These are phyloP conservation scores for Gardenia jasminoides DNA, from an alignment of 257 asterid genomes.

Conservation along the genomic window DNA sequence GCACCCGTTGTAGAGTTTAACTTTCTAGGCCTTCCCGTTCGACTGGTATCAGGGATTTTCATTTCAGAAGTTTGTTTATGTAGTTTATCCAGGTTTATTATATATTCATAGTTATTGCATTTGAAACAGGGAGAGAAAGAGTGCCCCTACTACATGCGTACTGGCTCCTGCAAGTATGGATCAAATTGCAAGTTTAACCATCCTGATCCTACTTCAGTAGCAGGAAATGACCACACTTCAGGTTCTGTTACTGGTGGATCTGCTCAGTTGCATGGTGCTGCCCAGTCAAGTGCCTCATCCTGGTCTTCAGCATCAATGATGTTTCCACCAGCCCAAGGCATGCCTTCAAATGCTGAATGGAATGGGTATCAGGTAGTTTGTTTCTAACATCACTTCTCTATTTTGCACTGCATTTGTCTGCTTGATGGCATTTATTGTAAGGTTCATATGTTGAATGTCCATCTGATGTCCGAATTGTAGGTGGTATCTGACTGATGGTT, in stretches of 20 bases:
- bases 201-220: conserved; percentile 70
- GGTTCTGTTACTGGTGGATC: conserved; percentile 60
- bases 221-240: conserved; percentile 56
- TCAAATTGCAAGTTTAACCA: conserved; percentile 82
- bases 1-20: conserved; percentile 38
- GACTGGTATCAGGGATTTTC: conserved; percentile 26
- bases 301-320: conserved; percentile 65
- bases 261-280: conserved; percentile 50
- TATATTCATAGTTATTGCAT: conserved; percentile 4
- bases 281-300: conserved; percentile 49
- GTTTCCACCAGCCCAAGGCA: conserved; percentile 50
- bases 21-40: conserved; percentile 49
- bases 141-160: conserved; percentile 91
- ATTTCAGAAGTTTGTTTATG: background rate
- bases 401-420: background rate
- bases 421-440: background rate
- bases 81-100: background rate
- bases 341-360: conserved; percentile 63
- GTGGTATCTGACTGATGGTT: background rate
- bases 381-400: background rate
- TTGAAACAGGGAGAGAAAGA: conserved; percentile 66
- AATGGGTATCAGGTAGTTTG: conserved; percentile 65
- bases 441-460: background rate
- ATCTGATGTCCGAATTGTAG: background rate
- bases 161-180: conserved; percentile 84